phyloP scores from a whole-genome alignment of 306 rosid species.

The Carpinus fangiana region DNA sequence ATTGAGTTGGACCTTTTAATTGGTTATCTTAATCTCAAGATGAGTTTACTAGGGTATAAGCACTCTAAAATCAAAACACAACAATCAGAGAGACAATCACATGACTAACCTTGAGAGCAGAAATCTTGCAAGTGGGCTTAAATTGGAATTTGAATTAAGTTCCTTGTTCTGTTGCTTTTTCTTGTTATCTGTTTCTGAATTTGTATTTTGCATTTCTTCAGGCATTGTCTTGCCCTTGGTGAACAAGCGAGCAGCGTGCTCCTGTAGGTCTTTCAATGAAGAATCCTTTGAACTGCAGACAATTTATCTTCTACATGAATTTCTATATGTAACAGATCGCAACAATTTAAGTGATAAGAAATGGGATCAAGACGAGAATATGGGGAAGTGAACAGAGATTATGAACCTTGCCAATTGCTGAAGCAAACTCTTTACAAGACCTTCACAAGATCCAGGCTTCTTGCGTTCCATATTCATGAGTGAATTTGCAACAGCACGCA shows the following conservation, averaged over 20 bases:
- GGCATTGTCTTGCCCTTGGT: slow-evolving; percentile 44
- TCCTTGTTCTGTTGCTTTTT: slow-evolving; percentile 72
- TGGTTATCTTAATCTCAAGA: not conserved
- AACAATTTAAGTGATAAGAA: not conserved
- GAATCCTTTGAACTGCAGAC: slow-evolving; percentile 75
- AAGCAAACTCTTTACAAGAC: slow-evolving; percentile 70
- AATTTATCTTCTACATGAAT: slow-evolving; percentile 6
- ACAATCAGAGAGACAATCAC: slow-evolving; percentile 22
- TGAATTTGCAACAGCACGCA: slow-evolving; percentile 55
- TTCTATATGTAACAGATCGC: not conserved
- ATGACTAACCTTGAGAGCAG: slow-evolving; percentile 84
- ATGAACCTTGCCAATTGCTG: slow-evolving; percentile 78
- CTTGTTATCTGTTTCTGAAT: slow-evolving; percentile 47
- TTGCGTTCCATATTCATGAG: slow-evolving; percentile 68
- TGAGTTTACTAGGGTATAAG: not conserved
- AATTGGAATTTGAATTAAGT: slow-evolving; percentile 61
- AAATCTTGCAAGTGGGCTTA: slow-evolving; percentile 94
- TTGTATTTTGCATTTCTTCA: slow-evolving; percentile 49
- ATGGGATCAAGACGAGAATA: slow-evolving; percentile 2
- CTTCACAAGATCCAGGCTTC: slow-evolving; percentile 81
- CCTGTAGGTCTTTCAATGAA: slow-evolving; percentile 78
- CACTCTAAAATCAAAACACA: not conserved
- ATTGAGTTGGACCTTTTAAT: not conserved
- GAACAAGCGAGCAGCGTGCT: slow-evolving; percentile 61
- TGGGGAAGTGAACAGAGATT: not conserved